phyloP scores from a whole-genome alignment of 176 grass and related monocot genomes.

The Zea mays region Zm-B73-REFERENCE-NAM-5.0 NC_050096.1:44730501-44731000 shows the following conservation, averaged over 20 bases:
- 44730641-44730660: constrained; percentile 71
- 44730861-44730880: no score
- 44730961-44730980: no score
- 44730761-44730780: not conserved
- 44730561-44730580: constrained; percentile 82
- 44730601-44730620: constrained; percentile 91
- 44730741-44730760: constrained; percentile 28
- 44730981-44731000: no score
- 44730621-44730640: constrained; percentile 74
- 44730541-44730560: constrained; percentile 83
- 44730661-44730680: constrained; percentile 41
- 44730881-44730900: not conserved
- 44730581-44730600: constrained; percentile 66
- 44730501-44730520: constrained; percentile 58
- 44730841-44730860: no score
- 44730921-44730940: no score
- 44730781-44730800: not conserved
- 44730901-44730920: constrained; percentile 2
- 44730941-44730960: no score
- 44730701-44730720: constrained; percentile 67
- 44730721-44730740: constrained; percentile 88
- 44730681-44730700: constrained; percentile 70
- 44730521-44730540: constrained; percentile 52
- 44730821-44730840: no score
- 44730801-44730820: no score